A percentile compares a stretch with the other conserved stretches of the same genome.
Evolutionary conservation across 371 early-diverging fungal genomes (phyloP).

Genomic region (Rhizomucor pusillus): DNA sequence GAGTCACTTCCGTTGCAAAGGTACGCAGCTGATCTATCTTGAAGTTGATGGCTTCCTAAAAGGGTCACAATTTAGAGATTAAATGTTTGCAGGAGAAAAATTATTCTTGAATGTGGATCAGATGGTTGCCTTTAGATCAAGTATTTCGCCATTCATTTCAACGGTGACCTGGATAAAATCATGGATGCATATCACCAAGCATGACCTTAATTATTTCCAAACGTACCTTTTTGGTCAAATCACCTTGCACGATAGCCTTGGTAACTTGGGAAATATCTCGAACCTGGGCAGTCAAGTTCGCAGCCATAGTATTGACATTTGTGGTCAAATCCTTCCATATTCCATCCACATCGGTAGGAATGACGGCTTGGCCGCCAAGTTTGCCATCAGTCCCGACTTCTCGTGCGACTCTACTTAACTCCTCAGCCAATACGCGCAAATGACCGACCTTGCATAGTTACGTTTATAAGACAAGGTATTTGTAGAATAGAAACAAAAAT

Average conservation of each 20-base stretch:
- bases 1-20: slow-evolving; percentile 61
- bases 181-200: background rate
- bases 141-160: slow-evolving; percentile 43
- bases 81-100: background rate
- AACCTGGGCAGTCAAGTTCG: slow-evolving; percentile 23
- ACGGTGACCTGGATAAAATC: slow-evolving; percentile 28
- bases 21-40: slow-evolving; percentile 49
- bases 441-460: slow-evolving; percentile 2
- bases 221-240: slow-evolving; percentile 25
- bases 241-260: slow-evolving; percentile 30
- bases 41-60: slow-evolving; percentile 9
- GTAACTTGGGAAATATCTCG: slow-evolving; percentile 30
- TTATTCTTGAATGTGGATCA: slow-evolving; percentile 21
- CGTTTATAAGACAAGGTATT: slow-evolving; percentile 14
- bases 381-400: slow-evolving; percentile 50
- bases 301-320: slow-evolving; percentile 40
- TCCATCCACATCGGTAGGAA: background rate
- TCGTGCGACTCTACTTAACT: slow-evolving; percentile 51
- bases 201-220: background rate
- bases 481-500: slow-evolving; percentile 53
- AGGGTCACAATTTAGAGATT: no score
- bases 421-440: slow-evolving; percentile 52
- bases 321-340: slow-evolving; percentile 52
- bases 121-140: slow-evolving; percentile 34
- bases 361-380: slow-evolving; percentile 50